Base-by-base conservation (phyloP, 441 rosid species). In the Arabidopsis hybrid region DNA sequence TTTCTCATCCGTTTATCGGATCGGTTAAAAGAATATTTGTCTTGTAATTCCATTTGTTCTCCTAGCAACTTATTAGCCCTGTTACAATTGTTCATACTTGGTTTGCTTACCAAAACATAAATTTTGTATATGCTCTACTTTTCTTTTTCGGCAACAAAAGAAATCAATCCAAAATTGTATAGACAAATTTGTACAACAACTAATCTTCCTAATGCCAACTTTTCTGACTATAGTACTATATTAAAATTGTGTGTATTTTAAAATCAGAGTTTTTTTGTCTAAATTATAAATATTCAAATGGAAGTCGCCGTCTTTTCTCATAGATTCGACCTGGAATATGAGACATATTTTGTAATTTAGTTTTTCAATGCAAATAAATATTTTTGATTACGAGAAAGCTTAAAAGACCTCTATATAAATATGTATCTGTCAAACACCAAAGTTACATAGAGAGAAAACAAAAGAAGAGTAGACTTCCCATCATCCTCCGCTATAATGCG, bases 401-500 rank as follows among this genome's bases (percentile, higher is more conserved):
- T 12, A 26, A 26, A 40, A 0, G 51, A 26, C 7, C 51, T 61
- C 53, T 63, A 8, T 57, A 57, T 63, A 62, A 29, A 62, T 21
- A 21, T 21, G 26, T 63, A 14, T 8, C 29, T 35, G 18, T 17
- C 11, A 50, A 50, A 65, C 36, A n/a, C 26, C 43, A 31, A 16
- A 21, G 26, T 21, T 21, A 35, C 16, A 8, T 38, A 35, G 26
- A 52, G 40, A 16, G 12, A 21, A 62, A 6, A 4, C 13, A 4
- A 51, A 10, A 17, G n/a, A 21, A 10, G 1, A 6, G 12, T 38
- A 13, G 67, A 66, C 72, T 65, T 18, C 17, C 7, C 21, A 7
- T 51, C 6, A 6, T 21, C 26, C 26, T 3, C 7, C 38, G 46
- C 78, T 74, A 74, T 8, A 58, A 58, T 74, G 61, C 78, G 46